Base-by-base conservation (phyloP, 2,329 filamentous ascomycete species). In the Cladorrhinum sp. region DNA sequence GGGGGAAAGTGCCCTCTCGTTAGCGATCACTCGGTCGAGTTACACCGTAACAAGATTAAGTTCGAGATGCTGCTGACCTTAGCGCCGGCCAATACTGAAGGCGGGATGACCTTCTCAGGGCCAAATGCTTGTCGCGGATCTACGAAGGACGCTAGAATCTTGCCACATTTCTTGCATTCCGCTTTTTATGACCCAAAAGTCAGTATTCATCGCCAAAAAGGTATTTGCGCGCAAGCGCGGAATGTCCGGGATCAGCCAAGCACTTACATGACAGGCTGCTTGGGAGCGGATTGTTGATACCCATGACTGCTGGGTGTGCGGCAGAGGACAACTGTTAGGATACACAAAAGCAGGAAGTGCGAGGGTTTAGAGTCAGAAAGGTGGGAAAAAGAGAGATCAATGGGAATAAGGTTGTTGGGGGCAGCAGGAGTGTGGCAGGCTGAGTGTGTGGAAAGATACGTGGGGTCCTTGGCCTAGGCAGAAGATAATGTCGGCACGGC, bases 151-250 rank as follows among this genome's bases (percentile, higher is more conserved):
- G 90, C 86, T 68, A 99, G 85, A 71, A 98, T 98, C 82, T 96
- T 96, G 73, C 90, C 90, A 73, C 92, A 95, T 79, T 99, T 99
- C 76, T 90, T 95, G 80, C 95, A 98, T 80, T 99, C 95, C 80
- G 92, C 94, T 97, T 76, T 68, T 10, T 10, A 51, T 24, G 42
- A 50, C 16, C 42, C 21, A 12, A 57, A 62, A 55, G n/a, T 48
- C 39, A 67, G 67, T 21, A 60, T 58, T 65, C 49, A 39, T 20
- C 14, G 26, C n/a, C n/a, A 10, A 14, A 39, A 24, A n/a, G 20
- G 16, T 46, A 18, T 20, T 50, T 30, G 50, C 49, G 30, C 52
- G 33, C 55, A 18, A 18, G n/a, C 46, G 24, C 60, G 61, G 65
- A 62, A 63, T 57, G 57, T 57, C 57, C 61, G 65, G 68, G 62